Conservation (phyloP, 441 rosid species). For the Gossypium davidsonii region DNA sequence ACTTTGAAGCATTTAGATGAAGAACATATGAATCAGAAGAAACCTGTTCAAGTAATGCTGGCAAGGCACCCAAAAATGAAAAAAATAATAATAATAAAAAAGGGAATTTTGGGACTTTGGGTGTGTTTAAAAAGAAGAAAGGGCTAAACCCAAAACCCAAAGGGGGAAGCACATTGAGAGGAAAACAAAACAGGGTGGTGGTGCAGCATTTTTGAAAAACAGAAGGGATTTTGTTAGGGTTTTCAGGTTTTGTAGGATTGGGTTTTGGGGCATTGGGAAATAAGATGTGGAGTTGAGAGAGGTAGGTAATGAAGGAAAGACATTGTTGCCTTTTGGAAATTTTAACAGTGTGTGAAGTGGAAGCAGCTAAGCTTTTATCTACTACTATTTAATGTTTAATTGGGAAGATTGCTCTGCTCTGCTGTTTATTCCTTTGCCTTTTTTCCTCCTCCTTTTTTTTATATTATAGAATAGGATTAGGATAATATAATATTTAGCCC, state of each 20-base stretch:
- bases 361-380: conserved; percentile 19
- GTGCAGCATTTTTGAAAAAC: conserved; percentile 21
- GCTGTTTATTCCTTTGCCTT: too few relatives aligned
- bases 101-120: conserved; percentile 14
- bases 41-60: conserved; percentile 14
- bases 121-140: conserved; percentile 9
- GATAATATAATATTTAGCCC: too few relatives aligned
- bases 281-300: conserved; percentile 40
- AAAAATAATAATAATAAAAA: not conserved
- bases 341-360: conserved; percentile 16
- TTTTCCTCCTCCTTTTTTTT: rapidly evolving
- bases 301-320: conserved; percentile 42
- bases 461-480: too few relatives aligned
- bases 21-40: conserved; percentile 1
- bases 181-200: conserved; percentile 1
- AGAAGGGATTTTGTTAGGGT: conserved; percentile 14
- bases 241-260: conserved; percentile 25
- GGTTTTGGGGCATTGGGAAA: not conserved
- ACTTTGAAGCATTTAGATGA: conserved; percentile 12
- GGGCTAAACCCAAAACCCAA: conserved; percentile 8
- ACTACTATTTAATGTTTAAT: too few relatives aligned
- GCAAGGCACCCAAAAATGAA: not conserved
- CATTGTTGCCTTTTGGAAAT: conserved; percentile 21
- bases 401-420: too few relatives aligned
- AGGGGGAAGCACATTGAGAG: conserved; percentile 8